Conservation (phyloP, 345 rosid genomes). For the Cardiospermum halicacabum region DNA sequence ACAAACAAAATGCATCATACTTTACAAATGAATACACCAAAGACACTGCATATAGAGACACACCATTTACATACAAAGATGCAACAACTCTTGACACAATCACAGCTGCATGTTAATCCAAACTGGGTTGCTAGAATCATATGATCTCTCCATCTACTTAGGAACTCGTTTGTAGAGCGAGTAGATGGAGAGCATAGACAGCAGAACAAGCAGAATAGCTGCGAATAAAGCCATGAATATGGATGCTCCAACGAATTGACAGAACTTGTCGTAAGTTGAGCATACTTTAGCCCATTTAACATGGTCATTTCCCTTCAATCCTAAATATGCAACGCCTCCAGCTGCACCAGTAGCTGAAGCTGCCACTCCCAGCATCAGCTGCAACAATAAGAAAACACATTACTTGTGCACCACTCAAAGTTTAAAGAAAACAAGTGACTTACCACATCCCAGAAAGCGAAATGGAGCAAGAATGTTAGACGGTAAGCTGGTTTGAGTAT, state of each 20-base stretch:
- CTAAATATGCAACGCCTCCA: constrained; percentile 67
- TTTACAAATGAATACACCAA: neutral
- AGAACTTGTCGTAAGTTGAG: constrained; percentile 50
- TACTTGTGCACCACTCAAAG: neutral
- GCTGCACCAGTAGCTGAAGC: constrained; percentile 80
- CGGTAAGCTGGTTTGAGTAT: constrained; percentile 33
- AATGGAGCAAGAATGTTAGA: constrained; percentile 30
- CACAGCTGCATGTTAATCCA: neutral
- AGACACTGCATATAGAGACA: neutral
- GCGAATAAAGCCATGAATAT: constrained; percentile 46
- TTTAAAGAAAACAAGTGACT: neutral
- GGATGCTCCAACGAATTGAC: constrained; percentile 46
- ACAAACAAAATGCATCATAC: neutral
- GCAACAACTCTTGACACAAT: neutral
- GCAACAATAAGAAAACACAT: constrained; percentile 5
- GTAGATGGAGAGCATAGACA: constrained; percentile 40
- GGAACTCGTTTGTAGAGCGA: constrained; percentile 40
- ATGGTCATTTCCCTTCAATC: constrained; percentile 59
- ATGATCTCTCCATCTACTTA: neutral
- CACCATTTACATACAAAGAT: constrained; percentile 1
- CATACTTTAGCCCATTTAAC: constrained; percentile 52
- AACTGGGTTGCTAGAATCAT: neutral
- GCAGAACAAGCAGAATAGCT: constrained; percentile 50
- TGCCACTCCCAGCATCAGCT: constrained; percentile 70
- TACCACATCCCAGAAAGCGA: constrained; percentile 54